Evolutionary conservation across 2,329 filamentous ascomycete genomes (phyloP), one percentile per base, ranked within the genome.

Genomic region (Paecilomyces dactylethromorphus): DNA sequence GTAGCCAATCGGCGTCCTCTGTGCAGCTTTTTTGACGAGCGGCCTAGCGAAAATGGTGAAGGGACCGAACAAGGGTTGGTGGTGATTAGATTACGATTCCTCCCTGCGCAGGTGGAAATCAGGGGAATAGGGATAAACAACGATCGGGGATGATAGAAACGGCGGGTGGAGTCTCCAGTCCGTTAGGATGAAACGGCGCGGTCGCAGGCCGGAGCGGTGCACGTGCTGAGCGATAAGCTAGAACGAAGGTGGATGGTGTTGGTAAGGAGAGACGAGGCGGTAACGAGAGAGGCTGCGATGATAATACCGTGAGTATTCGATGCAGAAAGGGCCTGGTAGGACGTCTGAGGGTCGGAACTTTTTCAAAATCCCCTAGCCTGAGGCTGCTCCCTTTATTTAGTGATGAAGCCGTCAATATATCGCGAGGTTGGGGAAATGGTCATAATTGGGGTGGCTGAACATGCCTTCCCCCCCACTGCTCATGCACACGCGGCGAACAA

Each of bases 381-480:
- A 45, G 39, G 39, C 39, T 45, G 39, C 39, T 18, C 15, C n/a
- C 39, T 45, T 45, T 45, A 45, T 45, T n/a, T 45, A 15, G 35
- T 12, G 35, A 31, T 58, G 31, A 13, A 18, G n/a, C 39, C 55
- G 39, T 53, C 15, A 55, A 59, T 64, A 62, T 62, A 62, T 63
- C 32, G 58, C 59, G 62, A 65, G 64, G 65, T 58, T 64, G 64
- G 62, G 64, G 63, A 45, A 49, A 18, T 11, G 13, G 18, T 12
- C 54, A 56, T 68, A 73, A 73, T 69, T 65, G 65, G 63, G 69
- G 70, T 72, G 70, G 71, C 70, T 73, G 70, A 68, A 69, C 62
- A 61, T 55, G 52, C 59, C 58, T 64, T 60, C 53, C 58, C 59
- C 61, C 53, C 58, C 59, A 50, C 56, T 58, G 62, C 62, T 69